A percentile compares a stretch with the other conserved stretches of the same genome.
phyloP scores from a whole-genome alignment of 2,329 filamentous ascomycete genomes.

The Coniochaeta ligniaria region DNA sequence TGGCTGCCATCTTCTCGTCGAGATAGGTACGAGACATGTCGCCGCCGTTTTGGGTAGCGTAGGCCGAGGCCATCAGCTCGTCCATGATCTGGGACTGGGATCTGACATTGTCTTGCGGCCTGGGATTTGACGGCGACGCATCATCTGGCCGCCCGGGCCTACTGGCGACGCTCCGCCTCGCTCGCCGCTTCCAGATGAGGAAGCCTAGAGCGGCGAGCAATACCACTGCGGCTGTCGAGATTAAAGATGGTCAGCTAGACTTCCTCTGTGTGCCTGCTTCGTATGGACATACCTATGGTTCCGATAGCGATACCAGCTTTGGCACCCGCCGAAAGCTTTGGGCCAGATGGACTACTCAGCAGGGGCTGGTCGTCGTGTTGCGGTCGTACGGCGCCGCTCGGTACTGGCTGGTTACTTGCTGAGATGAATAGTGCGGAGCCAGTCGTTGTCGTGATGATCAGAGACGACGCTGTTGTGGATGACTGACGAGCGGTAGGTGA shows the following conservation, averaged over 20 bases:
- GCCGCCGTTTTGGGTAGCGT: slow-evolving; percentile 13
- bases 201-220: slow-evolving; percentile 3
- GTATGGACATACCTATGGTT: slow-evolving; percentile 4
- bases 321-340: slow-evolving; percentile 1
- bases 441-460: neutral
- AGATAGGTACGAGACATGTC: slow-evolving; percentile 5
- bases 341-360: neutral
- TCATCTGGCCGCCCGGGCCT: neutral
- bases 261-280: neutral
- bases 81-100: slow-evolving; percentile 12
- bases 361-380: neutral
- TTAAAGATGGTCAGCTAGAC: neutral
- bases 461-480: neutral
- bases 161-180: neutral
- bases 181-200: slow-evolving; percentile 3
- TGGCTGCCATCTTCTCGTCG: slow-evolving; percentile 10
- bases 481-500: neutral
- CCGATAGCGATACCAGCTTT: slow-evolving; percentile 12
- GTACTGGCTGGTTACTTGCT: neutral
- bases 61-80: slow-evolving; percentile 13
- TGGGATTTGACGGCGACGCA: neutral
- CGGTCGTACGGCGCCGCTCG: neutral
- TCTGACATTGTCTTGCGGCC: neutral
- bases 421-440: neutral
- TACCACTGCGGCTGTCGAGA: slow-evolving; percentile 3